These are phyloP conservation scores for Croton setiger DNA, from an alignment of 441 rosid genomes.

Conservation along the genomic window DNA sequence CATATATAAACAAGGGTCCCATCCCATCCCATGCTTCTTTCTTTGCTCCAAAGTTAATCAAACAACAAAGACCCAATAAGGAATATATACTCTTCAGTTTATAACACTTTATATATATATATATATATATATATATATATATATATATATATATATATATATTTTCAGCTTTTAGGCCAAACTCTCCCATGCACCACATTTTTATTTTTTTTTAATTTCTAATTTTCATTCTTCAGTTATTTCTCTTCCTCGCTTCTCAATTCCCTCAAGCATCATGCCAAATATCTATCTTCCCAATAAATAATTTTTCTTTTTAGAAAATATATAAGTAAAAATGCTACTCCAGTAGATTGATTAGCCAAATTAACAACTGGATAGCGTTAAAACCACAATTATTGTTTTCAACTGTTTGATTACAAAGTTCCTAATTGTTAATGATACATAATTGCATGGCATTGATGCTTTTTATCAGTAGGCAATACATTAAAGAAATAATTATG, in stretches of 20 bases:
- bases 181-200: background rate
- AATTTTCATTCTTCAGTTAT: background rate
- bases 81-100: too few relatives aligned
- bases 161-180: background rate
- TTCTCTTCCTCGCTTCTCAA: background rate
- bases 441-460: background rate
- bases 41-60: slow-evolving; percentile 20
- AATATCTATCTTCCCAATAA: background rate
- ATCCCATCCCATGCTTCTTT: slow-evolving; percentile 11
- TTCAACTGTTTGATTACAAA: background rate
- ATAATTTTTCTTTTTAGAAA: background rate
- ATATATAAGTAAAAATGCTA: background rate
- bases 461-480: too few relatives aligned
- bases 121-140: too few relatives aligned
- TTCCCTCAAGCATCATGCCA: background rate
- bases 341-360: too few relatives aligned
- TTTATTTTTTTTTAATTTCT: background rate
- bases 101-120: too few relatives aligned
- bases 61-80: background rate
- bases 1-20: background rate
- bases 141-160: too few relatives aligned
- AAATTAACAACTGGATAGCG: slow-evolving; percentile 14
- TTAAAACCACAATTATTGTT: background rate
- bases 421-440: background rate
- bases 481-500: too few relatives aligned